Base-by-base conservation (phyloP, 2,329 filamentous ascomycete species). In the Epichloe brachyelytri region DNA sequence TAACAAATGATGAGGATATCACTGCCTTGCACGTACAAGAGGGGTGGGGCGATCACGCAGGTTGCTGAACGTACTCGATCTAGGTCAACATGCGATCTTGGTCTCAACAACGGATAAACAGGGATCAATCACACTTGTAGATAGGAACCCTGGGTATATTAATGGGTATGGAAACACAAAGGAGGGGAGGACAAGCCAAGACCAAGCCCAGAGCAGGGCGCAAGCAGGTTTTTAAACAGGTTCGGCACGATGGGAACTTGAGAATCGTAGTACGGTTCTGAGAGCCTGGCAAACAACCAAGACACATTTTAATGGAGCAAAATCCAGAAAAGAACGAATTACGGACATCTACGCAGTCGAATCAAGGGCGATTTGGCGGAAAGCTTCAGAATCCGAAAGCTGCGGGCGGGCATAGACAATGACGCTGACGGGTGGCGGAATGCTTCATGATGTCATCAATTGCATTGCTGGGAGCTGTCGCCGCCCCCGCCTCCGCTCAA, bases 371-470 rank as follows among this genome's bases (percentile, higher is more conserved):
- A n/a, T 15, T 20, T 36, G 45, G 15, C 33, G 30, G 20, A n/a
- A 26, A 46, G 46, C 47, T 43, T 45, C 10, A 20, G 26, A 19
- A 15, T 6, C 10, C 43, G 49, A 22, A 4, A 14, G 50, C 17
- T 26, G 38, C 22, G 33, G 47, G n/a, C 15, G 34, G 15, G 11
- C 30, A 19, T 15, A 20, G 43, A 33, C 14, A 41, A 38, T 38
- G 41, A 45, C 34, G 48, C 19, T n/a, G 19, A 20, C 34, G 57
- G 57, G 56, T 57, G 57, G 58, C 54, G 62, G 59, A 59, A 62
- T 62, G 62, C 57, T 56, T 51, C 52, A 62, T 68, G 65, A 68
- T 67, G 65, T 67, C 65, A 67, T 66, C 26, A 46, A 47, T 20
- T 22, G 7, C 7, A 7, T 26, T 26, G 22, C 6, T 26, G 22